Evolutionary conservation across 768 basidiomycete genomes (phyloP).

Genomic region (Serpula lacrymans): DNA sequence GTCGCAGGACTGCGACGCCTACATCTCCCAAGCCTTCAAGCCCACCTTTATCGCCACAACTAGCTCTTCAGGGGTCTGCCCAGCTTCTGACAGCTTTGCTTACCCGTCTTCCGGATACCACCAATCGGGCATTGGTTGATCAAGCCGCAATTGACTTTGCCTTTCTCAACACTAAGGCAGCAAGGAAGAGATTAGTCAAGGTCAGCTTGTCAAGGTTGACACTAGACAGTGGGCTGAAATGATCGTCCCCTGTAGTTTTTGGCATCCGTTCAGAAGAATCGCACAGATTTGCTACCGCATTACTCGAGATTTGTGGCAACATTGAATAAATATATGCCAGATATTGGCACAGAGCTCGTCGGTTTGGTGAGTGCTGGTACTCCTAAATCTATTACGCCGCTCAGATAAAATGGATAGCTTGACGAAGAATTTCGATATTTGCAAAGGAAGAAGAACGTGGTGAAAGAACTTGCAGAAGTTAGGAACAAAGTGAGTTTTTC

Average conservation of each 20-base stretch:
- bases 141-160: slow-evolving; percentile 95
- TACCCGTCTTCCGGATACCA: slow-evolving; percentile 90
- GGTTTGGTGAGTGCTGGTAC: slow-evolving; percentile 55
- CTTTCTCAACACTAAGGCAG: slow-evolving; percentile 94
- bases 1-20: slow-evolving; percentile 67
- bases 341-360: slow-evolving; percentile 81
- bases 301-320: slow-evolving; percentile 90
- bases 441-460: slow-evolving; percentile 89
- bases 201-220: slow-evolving; percentile 34
- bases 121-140: slow-evolving; percentile 84
- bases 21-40: slow-evolving; percentile 61
- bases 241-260: slow-evolving; percentile 55
- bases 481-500: slow-evolving; percentile 65
- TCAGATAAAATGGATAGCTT: slow-evolving; percentile 47
- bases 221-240: too few relatives aligned
- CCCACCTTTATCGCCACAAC: slow-evolving; percentile 61
- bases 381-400: not conserved
- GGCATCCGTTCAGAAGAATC: slow-evolving; percentile 78
- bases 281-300: slow-evolving; percentile 89
- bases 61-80: slow-evolving; percentile 87
- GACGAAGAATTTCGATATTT: slow-evolving; percentile 97
- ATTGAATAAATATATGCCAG: slow-evolving; percentile 89
- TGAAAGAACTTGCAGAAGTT: slow-evolving; percentile 84
- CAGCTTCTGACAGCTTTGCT: slow-evolving; percentile 90
- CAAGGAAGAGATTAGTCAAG: slow-evolving; percentile 86